Evolutionary conservation across 2,329 filamentous ascomycete genomes (phyloP), one percentile per base, ranked within the genome.

Genomic region (Sporothrix humicola): DNA sequence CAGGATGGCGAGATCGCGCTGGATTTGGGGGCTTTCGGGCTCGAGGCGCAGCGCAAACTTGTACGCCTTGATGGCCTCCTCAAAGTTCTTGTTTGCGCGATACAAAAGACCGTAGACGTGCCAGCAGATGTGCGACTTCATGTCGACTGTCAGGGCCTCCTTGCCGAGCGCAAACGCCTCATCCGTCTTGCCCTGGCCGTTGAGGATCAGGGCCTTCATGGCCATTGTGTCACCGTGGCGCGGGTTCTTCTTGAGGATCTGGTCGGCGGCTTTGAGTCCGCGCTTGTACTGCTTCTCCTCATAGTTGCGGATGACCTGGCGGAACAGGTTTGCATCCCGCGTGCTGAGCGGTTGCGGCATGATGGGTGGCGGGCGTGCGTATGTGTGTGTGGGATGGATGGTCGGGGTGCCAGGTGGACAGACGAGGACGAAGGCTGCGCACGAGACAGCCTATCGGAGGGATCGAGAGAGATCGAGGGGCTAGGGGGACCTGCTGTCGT

Each of bases 121-220:
- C 96, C 96, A 99, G 87, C 95, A 98, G 79, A 99, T 95, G 83
- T 98, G 95, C 79, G 95, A 98, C 85, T 97, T 98, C 95, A 99
- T 98, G 82, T 98, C 95, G 79, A 95, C 94, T 77, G 92, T 94
- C 78, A 99, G 87, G 48, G 97, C 96, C 77, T 94, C 89, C 84
- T 98, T 99, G 79, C 93, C 95, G 74, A 99, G 87, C 63, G 91
- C 89, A 81, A 99, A 99, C 0, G 97, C 97, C 84, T 99, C 96
- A 73, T 97, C 94, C 44, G 92, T 91, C 84, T 97, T 95, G 78
- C 94, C 94, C 83, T 95, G 92, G 61, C 93, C 92, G 82, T 97
- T 98, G 83, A 98, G 89, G 78, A 98, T 98, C 77, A 99, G 87
- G 73, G 96, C 95, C 85, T 99, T 99, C 96, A 99, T 99, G 72